Evolutionary conservation across 1,284 basidiomycete genomes (phyloP).

Genomic region (Puccinia hordei): DNA sequence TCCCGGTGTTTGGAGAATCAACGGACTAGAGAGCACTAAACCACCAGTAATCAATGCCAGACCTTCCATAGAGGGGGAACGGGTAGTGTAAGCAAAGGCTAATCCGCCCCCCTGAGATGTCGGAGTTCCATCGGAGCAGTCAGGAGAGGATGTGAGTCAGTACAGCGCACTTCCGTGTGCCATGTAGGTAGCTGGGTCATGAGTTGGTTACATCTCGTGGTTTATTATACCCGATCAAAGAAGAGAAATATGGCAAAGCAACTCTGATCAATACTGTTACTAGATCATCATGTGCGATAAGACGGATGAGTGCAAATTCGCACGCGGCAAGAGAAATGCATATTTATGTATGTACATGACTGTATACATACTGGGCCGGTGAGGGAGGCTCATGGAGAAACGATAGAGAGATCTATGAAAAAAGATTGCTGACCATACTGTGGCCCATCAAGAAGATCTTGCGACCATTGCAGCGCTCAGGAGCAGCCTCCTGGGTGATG

Average conservation of each 20-base stretch:
- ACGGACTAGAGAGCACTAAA: conserved; percentile 58
- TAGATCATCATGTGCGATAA: background rate
- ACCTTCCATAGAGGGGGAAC: conserved; percentile 53
- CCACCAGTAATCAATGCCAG: conserved; percentile 57
- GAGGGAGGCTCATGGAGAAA: background rate
- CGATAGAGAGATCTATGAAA: background rate
- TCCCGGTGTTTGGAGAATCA: conserved; percentile 56
- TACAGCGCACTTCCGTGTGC: background rate
- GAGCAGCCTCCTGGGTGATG: conserved; percentile 54
- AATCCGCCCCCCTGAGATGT: conserved; percentile 57
- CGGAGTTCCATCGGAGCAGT: background rate
- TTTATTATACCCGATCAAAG: background rate
- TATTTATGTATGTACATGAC: background rate
- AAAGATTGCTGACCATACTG: conserved; percentile 58
- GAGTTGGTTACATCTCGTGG: background rate
- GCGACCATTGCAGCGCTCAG: conserved; percentile 37
- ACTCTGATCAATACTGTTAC: background rate
- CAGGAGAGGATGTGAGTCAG: background rate
- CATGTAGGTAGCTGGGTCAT: background rate
- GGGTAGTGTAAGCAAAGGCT: conserved; percentile 58
- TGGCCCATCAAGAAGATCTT: conserved; percentile 61
- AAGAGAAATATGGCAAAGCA: background rate
- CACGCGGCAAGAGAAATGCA: background rate
- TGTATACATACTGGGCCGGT: background rate
- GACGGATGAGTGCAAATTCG: background rate